phyloP scores from a whole-genome alignment of 768 basidiomycete species.

The Cystobasidiopsis lactophilus region DNA sequence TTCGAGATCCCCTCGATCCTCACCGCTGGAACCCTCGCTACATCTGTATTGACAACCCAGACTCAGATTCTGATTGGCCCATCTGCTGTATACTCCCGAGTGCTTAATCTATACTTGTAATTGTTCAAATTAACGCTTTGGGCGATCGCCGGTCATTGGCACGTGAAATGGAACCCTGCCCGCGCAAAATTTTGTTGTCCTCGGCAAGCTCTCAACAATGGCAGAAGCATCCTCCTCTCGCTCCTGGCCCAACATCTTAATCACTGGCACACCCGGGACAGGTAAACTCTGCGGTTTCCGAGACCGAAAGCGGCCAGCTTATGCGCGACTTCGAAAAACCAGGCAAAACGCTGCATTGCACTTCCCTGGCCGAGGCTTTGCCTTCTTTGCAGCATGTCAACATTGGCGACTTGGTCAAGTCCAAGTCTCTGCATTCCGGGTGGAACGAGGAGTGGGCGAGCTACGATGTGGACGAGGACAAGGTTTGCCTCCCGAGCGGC shows the following conservation, averaged over 20 bases:
- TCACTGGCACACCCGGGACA: conserved; percentile 66
- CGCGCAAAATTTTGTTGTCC: background rate
- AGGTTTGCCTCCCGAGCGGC: conserved; percentile 33
- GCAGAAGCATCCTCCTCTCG: conserved; percentile 7
- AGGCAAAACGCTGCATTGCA: conserved; percentile 82
- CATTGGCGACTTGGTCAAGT: conserved; percentile 72
- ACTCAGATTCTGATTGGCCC: background rate
- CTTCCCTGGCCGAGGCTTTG: conserved; percentile 42
- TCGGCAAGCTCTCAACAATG: background rate
- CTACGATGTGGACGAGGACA: conserved; percentile 87
- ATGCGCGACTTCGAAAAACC: background rate
- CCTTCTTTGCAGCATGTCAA: conserved; percentile 60
- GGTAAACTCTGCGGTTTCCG: background rate
- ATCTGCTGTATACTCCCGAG: background rate
- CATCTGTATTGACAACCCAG: background rate
- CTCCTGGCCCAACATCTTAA: conserved; percentile 42
- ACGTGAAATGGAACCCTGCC: background rate
- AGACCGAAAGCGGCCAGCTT: background rate
- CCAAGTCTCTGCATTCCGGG: conserved; percentile 51
- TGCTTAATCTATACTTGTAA: background rate
- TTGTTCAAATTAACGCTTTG: no score
- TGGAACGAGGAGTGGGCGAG: conserved; percentile 90
- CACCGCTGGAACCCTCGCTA: no score
- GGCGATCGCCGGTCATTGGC: background rate
- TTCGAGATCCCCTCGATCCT: no score